A percentile compares a stretch with the other conserved stretches of the same genome.
Conservation (phyloP, 202 grass and related monocot species). For the Hordeum pubiflorum region DNA sequence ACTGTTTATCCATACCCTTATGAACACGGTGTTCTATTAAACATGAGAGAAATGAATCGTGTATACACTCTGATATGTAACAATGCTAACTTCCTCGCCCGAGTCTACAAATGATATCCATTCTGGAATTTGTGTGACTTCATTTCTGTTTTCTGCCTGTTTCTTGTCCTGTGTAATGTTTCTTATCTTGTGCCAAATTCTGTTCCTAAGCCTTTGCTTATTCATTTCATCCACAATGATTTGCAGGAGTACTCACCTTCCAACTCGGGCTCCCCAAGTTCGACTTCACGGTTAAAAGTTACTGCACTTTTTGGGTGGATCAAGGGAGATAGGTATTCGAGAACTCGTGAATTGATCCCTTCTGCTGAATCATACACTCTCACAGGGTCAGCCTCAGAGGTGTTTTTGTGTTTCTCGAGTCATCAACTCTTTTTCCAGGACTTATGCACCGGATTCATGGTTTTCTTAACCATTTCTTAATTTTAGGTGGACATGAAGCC, state of each 20-base stretch:
- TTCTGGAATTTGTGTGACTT: neutral
- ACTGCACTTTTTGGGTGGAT: conserved; percentile 67
- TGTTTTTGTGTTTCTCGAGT: conserved; percentile 43
- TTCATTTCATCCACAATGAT: neutral
- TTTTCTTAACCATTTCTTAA: conserved; percentile 21
- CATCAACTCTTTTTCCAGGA: conserved; percentile 18
- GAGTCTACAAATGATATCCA: neutral
- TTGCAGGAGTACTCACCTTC: conserved; percentile 35
- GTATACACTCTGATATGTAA: neutral
- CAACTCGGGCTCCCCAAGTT: neutral
- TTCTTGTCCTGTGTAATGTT: neutral
- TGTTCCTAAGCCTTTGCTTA: neutral
- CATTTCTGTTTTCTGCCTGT: neutral
- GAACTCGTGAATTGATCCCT: conserved; percentile 42
- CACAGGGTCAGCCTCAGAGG: conserved; percentile 64
- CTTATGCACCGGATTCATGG: conserved; percentile 18
- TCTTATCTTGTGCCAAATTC: neutral
- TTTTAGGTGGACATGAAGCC: conserved; percentile 50
- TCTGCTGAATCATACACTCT: conserved; percentile 57
- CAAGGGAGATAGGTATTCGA: conserved; percentile 31
- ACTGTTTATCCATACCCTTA: neutral
- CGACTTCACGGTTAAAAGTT: conserved; percentile 33
- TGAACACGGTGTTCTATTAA: neutral
- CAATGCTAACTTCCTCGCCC: neutral
- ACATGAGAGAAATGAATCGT: neutral